Evolutionary conservation across 106 monocot species (phyloP), one percentile per base, ranked within the genome.

Genomic region (Platanthera zijinensis): DNA sequence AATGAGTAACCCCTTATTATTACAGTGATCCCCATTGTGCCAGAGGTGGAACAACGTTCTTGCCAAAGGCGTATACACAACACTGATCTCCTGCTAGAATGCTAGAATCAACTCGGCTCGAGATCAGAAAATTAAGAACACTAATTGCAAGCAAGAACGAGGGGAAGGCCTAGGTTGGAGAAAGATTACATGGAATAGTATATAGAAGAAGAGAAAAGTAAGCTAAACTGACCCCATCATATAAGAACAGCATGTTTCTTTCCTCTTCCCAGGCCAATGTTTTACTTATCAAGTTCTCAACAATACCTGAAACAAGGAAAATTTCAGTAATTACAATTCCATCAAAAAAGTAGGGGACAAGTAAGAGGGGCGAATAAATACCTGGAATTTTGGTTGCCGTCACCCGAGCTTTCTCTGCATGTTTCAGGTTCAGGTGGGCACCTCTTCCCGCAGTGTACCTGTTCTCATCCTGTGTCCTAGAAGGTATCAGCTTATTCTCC

Each of bases 371-470:
- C 9, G 6, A 8, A 10, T 48, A 17, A 70, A 72, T 51, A 93
- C 96, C 87, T 82, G 96, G 93, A 82, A 96, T 93, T 79, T 89
- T 96, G 50, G 49, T 80, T 22, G 93, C 82, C 22, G 79, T 53
- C 30, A 91, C 59, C 14, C 96, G 85, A 56, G 93, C 96, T 76
- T 93, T 96, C 83, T 96, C 96, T 49, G 96, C 96, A 76, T 86
- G 90, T 70, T 93, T 96, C 32, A 93, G 83, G 64, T 96, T 96
- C 69, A 96, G 82, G 75, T 96, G 96, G 8, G 84, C 85, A 72
- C 91, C 93, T 75, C 89, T 87, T 56, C 90, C 87, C 0, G 89
- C 78, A 78, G 73, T 88, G 50, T 96, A 96, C 72, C 86, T 86
- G 63, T 86, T 96, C 7, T 83, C 81, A 74, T 96, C 96, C 96